Percentiles rank a stretch among this genome's conserved stretches.
Evolutionary conservation across 2,329 filamentous ascomycete genomes (phyloP).

Genomic region (Penicillium sp.): DNA sequence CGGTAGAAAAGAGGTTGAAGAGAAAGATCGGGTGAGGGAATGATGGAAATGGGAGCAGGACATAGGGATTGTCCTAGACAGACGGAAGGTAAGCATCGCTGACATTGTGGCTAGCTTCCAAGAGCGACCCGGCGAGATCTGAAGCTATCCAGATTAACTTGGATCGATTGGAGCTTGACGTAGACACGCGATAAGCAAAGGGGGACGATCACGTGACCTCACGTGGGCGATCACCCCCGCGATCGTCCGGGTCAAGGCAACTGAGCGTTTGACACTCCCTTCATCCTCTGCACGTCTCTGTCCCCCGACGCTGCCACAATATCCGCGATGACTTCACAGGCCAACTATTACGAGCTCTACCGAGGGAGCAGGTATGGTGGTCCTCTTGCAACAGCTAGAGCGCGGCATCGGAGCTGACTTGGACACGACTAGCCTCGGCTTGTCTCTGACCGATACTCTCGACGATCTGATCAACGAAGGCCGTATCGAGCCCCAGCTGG

Average conservation of each 20-base stretch:
- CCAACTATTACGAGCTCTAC: constrained; percentile 97
- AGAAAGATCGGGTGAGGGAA: constrained; percentile 2
- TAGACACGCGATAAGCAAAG: constrained; percentile 11
- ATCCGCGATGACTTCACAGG: constrained; percentile 53
- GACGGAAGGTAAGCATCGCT: too few relatives aligned
- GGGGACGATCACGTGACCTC: constrained; percentile 10
- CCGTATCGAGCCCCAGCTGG: constrained; percentile 94
- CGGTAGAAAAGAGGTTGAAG: constrained; percentile 5
- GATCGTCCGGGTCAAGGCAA: constrained; percentile 10
- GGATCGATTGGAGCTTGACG: constrained; percentile 8
- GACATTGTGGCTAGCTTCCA: neutral
- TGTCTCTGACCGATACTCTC: constrained; percentile 91
- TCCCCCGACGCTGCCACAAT: constrained; percentile 34
- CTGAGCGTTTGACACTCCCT: constrained; percentile 16
- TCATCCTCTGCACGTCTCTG: constrained; percentile 3
- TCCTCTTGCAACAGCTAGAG: constrained; percentile 1
- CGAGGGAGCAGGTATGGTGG: constrained; percentile 84
- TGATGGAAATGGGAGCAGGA: too few relatives aligned
- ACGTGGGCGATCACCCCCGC: constrained; percentile 15
- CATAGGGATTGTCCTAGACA: too few relatives aligned
- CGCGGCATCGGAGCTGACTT: constrained; percentile 13
- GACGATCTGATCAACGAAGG: constrained; percentile 93
- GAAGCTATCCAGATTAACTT: too few relatives aligned
- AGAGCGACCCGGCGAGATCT: neutral
- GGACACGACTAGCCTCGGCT: constrained; percentile 68